These are phyloP conservation scores for Tylopilus sp. DNA, from an alignment of 1,284 basidiomycete species.

Conservation along the genomic window DNA sequence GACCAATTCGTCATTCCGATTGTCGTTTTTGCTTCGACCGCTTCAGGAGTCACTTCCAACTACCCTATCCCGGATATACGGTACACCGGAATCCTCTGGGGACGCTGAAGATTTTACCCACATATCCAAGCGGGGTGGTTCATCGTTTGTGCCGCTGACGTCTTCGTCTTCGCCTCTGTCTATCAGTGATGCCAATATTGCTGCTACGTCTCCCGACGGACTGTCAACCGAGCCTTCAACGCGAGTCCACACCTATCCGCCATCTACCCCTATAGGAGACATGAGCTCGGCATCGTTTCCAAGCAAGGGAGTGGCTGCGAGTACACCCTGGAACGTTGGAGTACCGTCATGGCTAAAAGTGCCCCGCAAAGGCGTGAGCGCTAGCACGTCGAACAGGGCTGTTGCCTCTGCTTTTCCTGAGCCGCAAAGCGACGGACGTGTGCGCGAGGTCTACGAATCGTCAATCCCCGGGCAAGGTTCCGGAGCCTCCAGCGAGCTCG, in stretches of 20 bases:
- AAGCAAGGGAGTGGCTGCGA: constrained; percentile 26
- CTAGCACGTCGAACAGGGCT: constrained; percentile 8
- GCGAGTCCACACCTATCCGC: constrained; percentile 68
- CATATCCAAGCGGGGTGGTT: constrained; percentile 48
- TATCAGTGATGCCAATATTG: constrained; percentile 14
- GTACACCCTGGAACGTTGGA: constrained; percentile 51
- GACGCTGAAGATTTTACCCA: constrained; percentile 63
- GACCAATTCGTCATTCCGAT: constrained; percentile 48
- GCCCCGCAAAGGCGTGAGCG: constrained; percentile 43
- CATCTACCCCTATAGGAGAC: constrained; percentile 51
- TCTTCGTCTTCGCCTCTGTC: constrained; percentile 26
- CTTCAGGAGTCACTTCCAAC: constrained; percentile 51
- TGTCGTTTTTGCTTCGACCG: constrained; percentile 59
- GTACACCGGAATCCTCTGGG: constrained; percentile 35
- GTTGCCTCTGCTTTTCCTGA: constrained; percentile 10
- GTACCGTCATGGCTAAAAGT: constrained; percentile 69
- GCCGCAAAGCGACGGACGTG: constrained; percentile 24
- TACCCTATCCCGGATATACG: constrained; percentile 31
- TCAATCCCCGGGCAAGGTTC: constrained; percentile 21
- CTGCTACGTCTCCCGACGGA: constrained; percentile 7
- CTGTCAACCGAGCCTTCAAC: constrained; percentile 19
- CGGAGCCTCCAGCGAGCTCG: constrained; percentile 51
- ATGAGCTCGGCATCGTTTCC: constrained; percentile 23
- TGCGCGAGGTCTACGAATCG: constrained; percentile 53
- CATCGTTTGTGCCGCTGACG: constrained; percentile 60